Evolutionary conservation across 371 early-diverging fungal species (phyloP).

Genomic region (Fennellomyces sp.): DNA sequence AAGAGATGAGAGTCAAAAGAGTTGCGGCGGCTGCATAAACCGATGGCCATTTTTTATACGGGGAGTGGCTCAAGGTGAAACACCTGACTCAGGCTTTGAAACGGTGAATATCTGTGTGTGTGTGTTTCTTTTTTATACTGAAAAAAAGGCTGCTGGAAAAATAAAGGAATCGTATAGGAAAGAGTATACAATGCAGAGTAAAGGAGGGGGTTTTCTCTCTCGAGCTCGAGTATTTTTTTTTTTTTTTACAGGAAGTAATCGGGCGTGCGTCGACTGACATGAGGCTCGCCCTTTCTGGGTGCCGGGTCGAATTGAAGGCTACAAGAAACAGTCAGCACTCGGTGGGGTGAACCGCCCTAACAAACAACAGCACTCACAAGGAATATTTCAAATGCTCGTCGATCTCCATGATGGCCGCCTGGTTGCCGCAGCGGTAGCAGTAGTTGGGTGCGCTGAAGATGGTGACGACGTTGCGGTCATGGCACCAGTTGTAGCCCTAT

Average conservation of each 20-base stretch:
- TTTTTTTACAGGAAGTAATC: slow-evolving; percentile 94
- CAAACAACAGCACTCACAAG: slow-evolving; percentile 62
- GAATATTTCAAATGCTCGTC: slow-evolving; percentile 93
- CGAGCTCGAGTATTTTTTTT: not conserved
- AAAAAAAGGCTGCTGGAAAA: not conserved
- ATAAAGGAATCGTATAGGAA: not conserved
- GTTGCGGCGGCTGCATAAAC: not conserved
- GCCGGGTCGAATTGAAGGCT: slow-evolving; percentile 98
- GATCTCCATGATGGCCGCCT: slow-evolving; percentile 97
- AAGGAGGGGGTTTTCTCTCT: not conserved
- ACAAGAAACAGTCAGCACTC: not conserved
- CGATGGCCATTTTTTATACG: not conserved
- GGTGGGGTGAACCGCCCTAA: not conserved
- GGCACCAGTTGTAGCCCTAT: slow-evolving; percentile 97
- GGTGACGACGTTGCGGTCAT: slow-evolving; percentile 98
- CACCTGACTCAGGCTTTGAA: too few species aligned
- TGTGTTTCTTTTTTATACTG: too few species aligned
- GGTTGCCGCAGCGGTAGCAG: slow-evolving; percentile 99
- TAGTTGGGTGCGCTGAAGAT: slow-evolving; percentile 99
- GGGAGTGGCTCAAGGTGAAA: too few species aligned
- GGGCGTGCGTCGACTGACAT: slow-evolving; percentile 97
- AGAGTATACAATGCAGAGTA: slow-evolving; percentile 5
- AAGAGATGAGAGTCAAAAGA: not conserved
- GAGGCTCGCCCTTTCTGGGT: slow-evolving; percentile 97
- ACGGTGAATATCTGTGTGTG: too few species aligned